Conservation (phyloP, 2,329 filamentous ascomycete genomes). For the Sporothrix sp. region DNA sequence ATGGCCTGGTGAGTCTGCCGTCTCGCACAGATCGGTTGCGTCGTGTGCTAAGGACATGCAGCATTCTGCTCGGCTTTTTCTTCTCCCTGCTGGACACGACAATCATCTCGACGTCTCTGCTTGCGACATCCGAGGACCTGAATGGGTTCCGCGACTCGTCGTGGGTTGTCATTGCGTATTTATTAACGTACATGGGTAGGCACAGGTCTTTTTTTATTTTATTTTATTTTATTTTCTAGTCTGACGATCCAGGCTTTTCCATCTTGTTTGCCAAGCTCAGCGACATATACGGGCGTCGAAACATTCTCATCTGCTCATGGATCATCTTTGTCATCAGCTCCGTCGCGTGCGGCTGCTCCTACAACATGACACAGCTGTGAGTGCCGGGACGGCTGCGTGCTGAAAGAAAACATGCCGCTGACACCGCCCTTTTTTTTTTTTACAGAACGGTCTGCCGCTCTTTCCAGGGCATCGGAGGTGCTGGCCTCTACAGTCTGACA, state of each 20-base stretch:
- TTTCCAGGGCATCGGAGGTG: slow-evolving; percentile 51
- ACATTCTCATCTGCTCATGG: slow-evolving; percentile 27
- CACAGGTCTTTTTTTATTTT: no score
- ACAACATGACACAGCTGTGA: slow-evolving; percentile 25
- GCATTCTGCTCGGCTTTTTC: slow-evolving; percentile 19
- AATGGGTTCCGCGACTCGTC: slow-evolving; percentile 18
- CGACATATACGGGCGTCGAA: slow-evolving; percentile 34
- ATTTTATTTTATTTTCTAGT: no score
- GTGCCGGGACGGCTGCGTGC: no score
- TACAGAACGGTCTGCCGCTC: slow-evolving; percentile 47
- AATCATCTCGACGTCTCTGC: slow-evolving; percentile 20
- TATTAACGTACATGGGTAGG: slow-evolving; percentile 22
- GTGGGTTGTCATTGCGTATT: slow-evolving; percentile 20
- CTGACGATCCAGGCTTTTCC: slow-evolving; percentile 18
- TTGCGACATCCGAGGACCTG: slow-evolving; percentile 18
- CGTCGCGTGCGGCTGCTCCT: slow-evolving; percentile 29
- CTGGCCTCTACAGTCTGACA: slow-evolving; percentile 50
- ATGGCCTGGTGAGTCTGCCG: slow-evolving; percentile 13
- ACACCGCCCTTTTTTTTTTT: no score
- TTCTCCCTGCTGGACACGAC: slow-evolving; percentile 21
- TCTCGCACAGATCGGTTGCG: no score
- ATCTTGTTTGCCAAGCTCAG: slow-evolving; percentile 23
- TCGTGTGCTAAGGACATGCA: slow-evolving; percentile 3
- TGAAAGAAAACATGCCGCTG: no score
- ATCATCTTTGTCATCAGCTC: slow-evolving; percentile 33